A percentile compares a stretch with the other conserved stretches of the same genome.
Conservation (phyloP, 2,329 filamentous ascomycete species). For the Neonectria hederae region DNA sequence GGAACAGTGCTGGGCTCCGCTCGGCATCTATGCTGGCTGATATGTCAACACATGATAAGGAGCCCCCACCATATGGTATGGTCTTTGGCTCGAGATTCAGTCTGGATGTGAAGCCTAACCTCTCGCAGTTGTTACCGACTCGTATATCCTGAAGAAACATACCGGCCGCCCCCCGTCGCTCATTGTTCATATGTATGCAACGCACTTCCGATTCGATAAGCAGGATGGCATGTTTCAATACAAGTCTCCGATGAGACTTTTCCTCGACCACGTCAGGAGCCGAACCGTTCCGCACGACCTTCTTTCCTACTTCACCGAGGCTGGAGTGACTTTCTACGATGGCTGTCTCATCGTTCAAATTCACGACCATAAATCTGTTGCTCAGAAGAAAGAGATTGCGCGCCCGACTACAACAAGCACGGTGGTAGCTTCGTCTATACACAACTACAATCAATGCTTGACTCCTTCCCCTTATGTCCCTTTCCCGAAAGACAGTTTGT, state of each 20-base stretch:
- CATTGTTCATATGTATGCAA: conserved; percentile 84
- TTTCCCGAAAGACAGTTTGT: conserved; percentile 70
- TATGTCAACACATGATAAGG: conserved; percentile 48
- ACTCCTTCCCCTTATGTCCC: conserved; percentile 88
- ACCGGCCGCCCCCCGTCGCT: conserved; percentile 80
- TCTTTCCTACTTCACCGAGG: conserved; percentile 77
- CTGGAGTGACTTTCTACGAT: conserved; percentile 86
- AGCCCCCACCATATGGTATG: conserved; percentile 64
- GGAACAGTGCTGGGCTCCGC: conserved; percentile 60
- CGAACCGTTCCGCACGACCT: conserved; percentile 91
- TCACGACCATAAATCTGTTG: conserved; percentile 82
- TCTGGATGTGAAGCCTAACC: conserved; percentile 34
- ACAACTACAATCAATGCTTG: conserved; percentile 90
- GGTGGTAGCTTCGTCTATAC: conserved; percentile 80
- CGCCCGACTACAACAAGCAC: conserved; percentile 64
- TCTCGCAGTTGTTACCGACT: conserved; percentile 72
- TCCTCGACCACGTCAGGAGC: conserved; percentile 78
- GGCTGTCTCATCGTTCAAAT: conserved; percentile 94
- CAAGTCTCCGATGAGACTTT: conserved; percentile 87
- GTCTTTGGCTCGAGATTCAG: not conserved
- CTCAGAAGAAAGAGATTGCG: conserved; percentile 68
- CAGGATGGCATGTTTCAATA: conserved; percentile 94
- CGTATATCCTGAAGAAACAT: conserved; percentile 86
- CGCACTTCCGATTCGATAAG: conserved; percentile 90
- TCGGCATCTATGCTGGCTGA: conserved; percentile 61